Evolutionary conservation across 164 flowering plant species (phyloP), one percentile per base, ranked within the genome.

Genomic region (Aristolochia californica): DNA sequence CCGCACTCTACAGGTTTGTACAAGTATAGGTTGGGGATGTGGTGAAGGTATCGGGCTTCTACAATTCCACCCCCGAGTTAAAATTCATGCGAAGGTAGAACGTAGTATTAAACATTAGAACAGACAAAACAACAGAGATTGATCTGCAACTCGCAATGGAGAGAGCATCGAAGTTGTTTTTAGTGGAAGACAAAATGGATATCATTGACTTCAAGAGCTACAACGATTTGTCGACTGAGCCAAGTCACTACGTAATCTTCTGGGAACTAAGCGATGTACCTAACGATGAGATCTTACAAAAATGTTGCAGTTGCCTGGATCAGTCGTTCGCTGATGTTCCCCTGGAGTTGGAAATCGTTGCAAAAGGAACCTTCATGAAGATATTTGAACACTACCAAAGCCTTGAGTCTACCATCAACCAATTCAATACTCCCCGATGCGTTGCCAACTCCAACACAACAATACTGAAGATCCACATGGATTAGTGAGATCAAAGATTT

Each of bases 71-170:
- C 16, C 99, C 99, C 0, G 77, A 87, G 66, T 87, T 93, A 34
- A 82, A 83, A 56, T 89, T 84, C 40, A 56, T 90, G 2, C 82
- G 96, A 76, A 69, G 99, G 65, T 75, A 79, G 30, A 85, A 78
- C 62, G 82, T 90, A 2, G 64, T 94, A n/a, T 78, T 87, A 16
- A 80, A 65, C 45, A 71, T 94, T 62, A 83, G 88, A 81, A 83
- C 87, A 7, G 99, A 94, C 89, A 94, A 94, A 80, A 90, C 79
- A 81, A 94, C 97, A 0, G 99, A 94, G 73, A 83, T 78, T 61
- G 99, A 94, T 55, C 56, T 94, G 13, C 95, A 89, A 63, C 58
- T 81, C 14, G 67, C 87, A 0, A 97, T 94, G 4, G 95, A 85
- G 62, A 75, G 63, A n/a, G 95, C 95, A 0, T 60, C 70, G 44